Conservation (phyloP, 2,329 filamentous ascomycete genomes). For the Blumeriella jaapii region DNA sequence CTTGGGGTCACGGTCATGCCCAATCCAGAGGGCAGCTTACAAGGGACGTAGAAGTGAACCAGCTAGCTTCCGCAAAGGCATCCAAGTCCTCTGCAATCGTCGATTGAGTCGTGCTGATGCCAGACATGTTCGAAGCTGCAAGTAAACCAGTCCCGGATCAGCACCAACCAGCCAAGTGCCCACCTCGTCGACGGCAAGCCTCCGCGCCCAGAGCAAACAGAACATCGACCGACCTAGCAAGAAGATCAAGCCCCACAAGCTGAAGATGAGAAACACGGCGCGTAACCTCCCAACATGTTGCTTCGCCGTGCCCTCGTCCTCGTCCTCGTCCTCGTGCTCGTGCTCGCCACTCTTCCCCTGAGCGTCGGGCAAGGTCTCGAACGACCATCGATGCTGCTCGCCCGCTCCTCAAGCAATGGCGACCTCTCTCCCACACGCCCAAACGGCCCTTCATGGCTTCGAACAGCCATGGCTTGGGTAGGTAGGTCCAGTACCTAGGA, state of each 20-base stretch:
- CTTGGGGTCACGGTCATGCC: background rate
- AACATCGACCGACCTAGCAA: conserved; percentile 36
- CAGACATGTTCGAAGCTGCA: conserved; percentile 57
- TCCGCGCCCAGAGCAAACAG: background rate
- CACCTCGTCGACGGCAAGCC: conserved; percentile 2
- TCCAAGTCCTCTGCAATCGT: conserved; percentile 64
- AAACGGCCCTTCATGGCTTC: background rate
- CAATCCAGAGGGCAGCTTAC: conserved; percentile 21
- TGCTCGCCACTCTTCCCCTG: conserved; percentile 14
- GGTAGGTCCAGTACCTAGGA: too few relatives aligned
- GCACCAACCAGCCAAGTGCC: too few relatives aligned
- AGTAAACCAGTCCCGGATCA: too few relatives aligned
- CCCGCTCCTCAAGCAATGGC: conserved; percentile 15
- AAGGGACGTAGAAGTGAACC: conserved; percentile 73
- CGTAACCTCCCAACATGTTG: conserved; percentile 25
- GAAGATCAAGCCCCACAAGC: conserved; percentile 46
- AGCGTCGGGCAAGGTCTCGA: conserved; percentile 10
- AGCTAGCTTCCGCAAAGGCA: conserved; percentile 61
- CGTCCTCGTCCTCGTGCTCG: conserved; percentile 18
- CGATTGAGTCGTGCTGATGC: conserved; percentile 72
- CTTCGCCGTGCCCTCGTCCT: conserved; percentile 19
- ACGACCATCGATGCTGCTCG: conserved; percentile 2
- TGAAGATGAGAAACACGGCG: conserved; percentile 37
- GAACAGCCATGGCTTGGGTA: too few relatives aligned
- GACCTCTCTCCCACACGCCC: conserved; percentile 12